Base-by-base conservation (phyloP, 1,284 basidiomycete species). In the Trichosporon sp. region DNA sequence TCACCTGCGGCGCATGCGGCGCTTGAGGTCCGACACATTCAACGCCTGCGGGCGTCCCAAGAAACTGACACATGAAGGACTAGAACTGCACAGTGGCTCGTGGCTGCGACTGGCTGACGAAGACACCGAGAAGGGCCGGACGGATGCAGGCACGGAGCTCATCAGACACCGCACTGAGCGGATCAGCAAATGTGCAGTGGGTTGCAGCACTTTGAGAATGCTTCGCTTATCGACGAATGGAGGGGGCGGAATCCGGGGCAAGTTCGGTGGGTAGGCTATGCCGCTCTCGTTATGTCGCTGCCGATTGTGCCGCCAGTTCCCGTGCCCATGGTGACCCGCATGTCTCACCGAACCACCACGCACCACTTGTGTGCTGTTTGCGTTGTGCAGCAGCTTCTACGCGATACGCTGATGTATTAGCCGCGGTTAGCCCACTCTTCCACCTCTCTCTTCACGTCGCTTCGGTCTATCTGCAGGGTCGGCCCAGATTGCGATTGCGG, bases 311-410 rank as follows among this genome's bases (percentile, higher is more conserved):
- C 43, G 43, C 43, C 16, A 46, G 43, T 46, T 16, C 43, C 43
- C 43, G 43, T 46, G 43, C 43, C 43, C 43, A 46, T 46, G 43
- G 43, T 46, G 43, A 46, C 43, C 43, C 43, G 43, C 43, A 46
- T 46, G 43, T 46, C 43, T 46, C 43, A 46, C 16, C 43, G 38
- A 46, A 16, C 43, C 16, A 7, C 26, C 26, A 26, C 26, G 26
- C 26, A 8, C 14, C 26, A 26, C 26, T 26, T 26, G 43, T 37
- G 35, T 5, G 11, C 12, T 11, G 38, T 12, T 40, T 40, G 11
- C 38, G 12, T 46, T 46, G 4, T n/a, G 43, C 43, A 43, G 40
- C 38, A 40, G 16, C 16, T 46, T 46, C 43, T 46, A n/a, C 16
- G 43, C 43, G 43, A 46, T n/a, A 46, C 43, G 43, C 43, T 46